Base-by-base conservation (phyloP, 2,329 filamentous ascomycete species). In the Penicillium paneum region DNA sequence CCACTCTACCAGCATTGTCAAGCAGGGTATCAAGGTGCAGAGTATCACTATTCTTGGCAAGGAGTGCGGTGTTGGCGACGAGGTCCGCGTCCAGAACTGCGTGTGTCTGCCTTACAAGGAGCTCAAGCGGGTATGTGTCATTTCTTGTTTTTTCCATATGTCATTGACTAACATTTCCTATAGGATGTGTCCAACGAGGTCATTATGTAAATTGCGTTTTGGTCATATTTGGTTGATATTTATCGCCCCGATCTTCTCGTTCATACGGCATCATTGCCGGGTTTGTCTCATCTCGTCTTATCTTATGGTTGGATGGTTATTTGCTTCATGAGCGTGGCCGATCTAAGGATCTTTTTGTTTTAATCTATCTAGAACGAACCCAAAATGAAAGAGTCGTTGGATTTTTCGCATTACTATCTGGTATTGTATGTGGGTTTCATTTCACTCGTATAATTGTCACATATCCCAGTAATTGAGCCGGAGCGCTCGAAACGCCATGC, bases 11-110 rank as follows among this genome's bases (percentile, higher is more conserved):
- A 96, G 89, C 76, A 91, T 97, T 67, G 82, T 97, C 75, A 97
- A 97, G 84, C 96, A 97, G 69, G 94, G 94, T 48, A 87, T 97
- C 75, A 97, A 97, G 81, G 94, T 99, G 48, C 94, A 97, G 81
- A 96, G 91, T 74, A 94, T 97, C 71, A 97, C 93, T 43, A 99
- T 97, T 64, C 76, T 99, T 59, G 93, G 93, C 71, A 97, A 97
- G 81, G 94, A 99, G 75, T 97, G 93, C 69, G 85, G 81, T 52
- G 94, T 97, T 29, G 91, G 88, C 4, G 94, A 99, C 67, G 94
- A 97, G 76, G 87, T 97, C 11, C 85, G 91, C 59, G 91, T 99
- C 65, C 93, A 97, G 79, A 97, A 99, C 79, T 99, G 94, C 73
- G 87, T 99, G 56, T 97, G 94, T 78, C 77, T 99, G 79, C 94